A percentile compares a stretch with the other conserved stretches of the same genome.
phyloP scores from a whole-genome alignment of 495 filamentous ascomycete genomes.

The Neurospora sp. region DNA sequence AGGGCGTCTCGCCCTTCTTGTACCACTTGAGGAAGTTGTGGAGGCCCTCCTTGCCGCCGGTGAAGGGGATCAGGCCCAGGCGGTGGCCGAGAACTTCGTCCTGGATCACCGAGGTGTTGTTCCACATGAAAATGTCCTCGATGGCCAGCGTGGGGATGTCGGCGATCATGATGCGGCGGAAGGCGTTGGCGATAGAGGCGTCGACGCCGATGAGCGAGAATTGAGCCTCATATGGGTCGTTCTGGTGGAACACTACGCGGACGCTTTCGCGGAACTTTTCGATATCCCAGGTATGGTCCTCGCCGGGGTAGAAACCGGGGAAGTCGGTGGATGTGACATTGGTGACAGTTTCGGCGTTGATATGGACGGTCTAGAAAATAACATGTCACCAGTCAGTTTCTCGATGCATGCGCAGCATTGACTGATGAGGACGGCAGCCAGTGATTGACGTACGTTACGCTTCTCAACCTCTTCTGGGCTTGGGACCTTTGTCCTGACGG shows the following conservation, averaged over 20 bases:
- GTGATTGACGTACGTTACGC: conserved; percentile 26
- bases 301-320: conserved; percentile 80
- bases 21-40: conserved; percentile 67
- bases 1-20: conserved; percentile 40
- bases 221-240: conserved; percentile 59
- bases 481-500: conserved; percentile 18
- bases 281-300: conserved; percentile 82
- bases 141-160: conserved; percentile 93
- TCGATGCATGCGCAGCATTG: neutral
- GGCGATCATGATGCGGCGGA: conserved; percentile 91
- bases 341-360: conserved; percentile 81
- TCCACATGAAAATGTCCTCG: conserved; percentile 78
- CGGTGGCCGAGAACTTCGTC: conserved; percentile 90
- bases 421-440: neutral
- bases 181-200: conserved; percentile 91
- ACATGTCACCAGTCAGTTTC: conserved; percentile 1
- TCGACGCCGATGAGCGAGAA: conserved; percentile 91
- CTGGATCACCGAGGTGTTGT: conserved; percentile 95
- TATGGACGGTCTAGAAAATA: conserved; percentile 61
- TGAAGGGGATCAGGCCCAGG: conserved; percentile 83
- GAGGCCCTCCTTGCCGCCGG: conserved; percentile 63
- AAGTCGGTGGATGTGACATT: conserved; percentile 83
- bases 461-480: conserved; percentile 29
- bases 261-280: conserved; percentile 60
- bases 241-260: conserved; percentile 71